phyloP scores from a whole-genome alignment of 768 basidiomycete genomes.

The Serendipita indica region DNA sequence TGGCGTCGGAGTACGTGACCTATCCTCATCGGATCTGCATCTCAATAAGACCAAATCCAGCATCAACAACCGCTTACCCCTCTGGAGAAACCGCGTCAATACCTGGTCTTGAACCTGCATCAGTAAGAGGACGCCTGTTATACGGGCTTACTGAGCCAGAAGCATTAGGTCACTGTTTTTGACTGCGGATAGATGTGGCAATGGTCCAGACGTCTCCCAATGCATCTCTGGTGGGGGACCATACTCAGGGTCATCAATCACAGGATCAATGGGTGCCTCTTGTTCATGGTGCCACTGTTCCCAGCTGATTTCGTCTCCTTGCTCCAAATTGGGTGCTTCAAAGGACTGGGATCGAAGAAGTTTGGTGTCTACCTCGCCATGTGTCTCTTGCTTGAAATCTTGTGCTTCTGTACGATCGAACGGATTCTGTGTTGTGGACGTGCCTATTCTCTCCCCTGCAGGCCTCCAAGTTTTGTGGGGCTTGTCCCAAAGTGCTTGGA shows the following conservation, averaged over 20 bases:
- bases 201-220: neutral
- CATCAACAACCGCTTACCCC: no score
- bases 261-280: neutral
- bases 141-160: no score
- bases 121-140: no score
- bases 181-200: no score
- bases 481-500: slow-evolving; percentile 72
- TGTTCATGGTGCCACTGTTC: slow-evolving; percentile 16
- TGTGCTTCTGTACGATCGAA: slow-evolving; percentile 11
- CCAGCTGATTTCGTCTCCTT: slow-evolving; percentile 15
- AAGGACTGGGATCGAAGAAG: slow-evolving; percentile 33
- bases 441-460: slow-evolving; percentile 20
- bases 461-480: slow-evolving; percentile 46
- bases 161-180: no score
- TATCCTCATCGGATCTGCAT: no score
- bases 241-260: neutral
- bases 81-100: no score
- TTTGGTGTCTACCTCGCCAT: slow-evolving; percentile 36
- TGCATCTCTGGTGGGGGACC: neutral
- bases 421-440: neutral
- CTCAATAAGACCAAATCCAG: no score
- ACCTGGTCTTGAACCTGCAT: no score
- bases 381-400: slow-evolving; percentile 7
- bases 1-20: no score
- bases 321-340: slow-evolving; percentile 18